These are phyloP conservation scores for Hymenochaete sp. DNA, from an alignment of 1,284 basidiomycete species.

Conservation along the genomic window DNA sequence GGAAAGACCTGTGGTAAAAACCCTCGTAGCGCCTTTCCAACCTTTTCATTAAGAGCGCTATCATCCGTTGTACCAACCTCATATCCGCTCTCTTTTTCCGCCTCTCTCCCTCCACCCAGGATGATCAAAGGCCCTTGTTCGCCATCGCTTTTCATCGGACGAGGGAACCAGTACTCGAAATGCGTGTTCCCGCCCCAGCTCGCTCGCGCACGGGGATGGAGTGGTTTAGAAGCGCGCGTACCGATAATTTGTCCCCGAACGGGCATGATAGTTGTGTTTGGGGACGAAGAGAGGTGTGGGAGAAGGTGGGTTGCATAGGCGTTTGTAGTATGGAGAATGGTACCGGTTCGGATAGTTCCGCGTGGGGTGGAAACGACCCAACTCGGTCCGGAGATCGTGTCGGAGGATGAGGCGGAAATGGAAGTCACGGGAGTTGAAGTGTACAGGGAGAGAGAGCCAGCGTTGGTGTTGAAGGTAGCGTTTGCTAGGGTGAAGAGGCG, in stretches of 20 bases:
- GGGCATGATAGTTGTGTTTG: slow-evolving; percentile 59
- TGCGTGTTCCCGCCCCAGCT: slow-evolving; percentile 43
- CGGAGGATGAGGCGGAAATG: too few species aligned
- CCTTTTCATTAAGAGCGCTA: slow-evolving; percentile 37
- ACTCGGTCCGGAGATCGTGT: slow-evolving; percentile 27
- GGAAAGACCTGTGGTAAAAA: slow-evolving; percentile 58
- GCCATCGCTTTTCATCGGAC: slow-evolving; percentile 34
- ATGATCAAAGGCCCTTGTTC: slow-evolving; percentile 48
- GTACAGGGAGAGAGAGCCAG: slow-evolving; percentile 44
- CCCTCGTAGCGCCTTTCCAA: slow-evolving; percentile 41
- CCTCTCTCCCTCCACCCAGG: slow-evolving; percentile 56
- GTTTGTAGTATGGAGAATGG: slow-evolving; percentile 75
- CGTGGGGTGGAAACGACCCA: slow-evolving; percentile 53
- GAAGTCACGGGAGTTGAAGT: slow-evolving; percentile 57
- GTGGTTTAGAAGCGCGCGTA: slow-evolving; percentile 39
- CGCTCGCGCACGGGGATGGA: slow-evolving; percentile 27
- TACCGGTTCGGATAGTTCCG: slow-evolving; percentile 45
- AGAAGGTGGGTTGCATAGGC: slow-evolving; percentile 63
- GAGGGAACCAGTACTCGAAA: slow-evolving; percentile 75
- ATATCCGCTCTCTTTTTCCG: slow-evolving; percentile 32
- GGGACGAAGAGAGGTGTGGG: slow-evolving; percentile 44
- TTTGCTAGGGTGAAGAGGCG: slow-evolving; percentile 44
- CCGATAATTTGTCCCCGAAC: slow-evolving; percentile 69
- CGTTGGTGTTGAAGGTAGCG: slow-evolving; percentile 20
- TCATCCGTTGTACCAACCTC: slow-evolving; percentile 60